These are phyloP conservation scores for Penicillium longicatenatum DNA, from an alignment of 495 filamentous ascomycete genomes.

Conservation along the genomic window DNA sequence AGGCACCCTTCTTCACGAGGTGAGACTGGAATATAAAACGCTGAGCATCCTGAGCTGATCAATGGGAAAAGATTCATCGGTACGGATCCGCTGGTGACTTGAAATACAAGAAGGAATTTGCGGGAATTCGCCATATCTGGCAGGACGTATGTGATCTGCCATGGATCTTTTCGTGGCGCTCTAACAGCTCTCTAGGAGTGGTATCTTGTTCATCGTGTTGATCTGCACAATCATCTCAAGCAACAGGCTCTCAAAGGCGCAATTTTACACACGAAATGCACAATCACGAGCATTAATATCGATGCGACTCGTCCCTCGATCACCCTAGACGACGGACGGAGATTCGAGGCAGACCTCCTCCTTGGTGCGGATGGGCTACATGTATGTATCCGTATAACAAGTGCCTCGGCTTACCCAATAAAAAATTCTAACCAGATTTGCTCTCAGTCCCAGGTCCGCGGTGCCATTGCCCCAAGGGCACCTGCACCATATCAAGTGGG, in stretches of 20 bases:
- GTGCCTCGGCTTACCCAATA: neutral
- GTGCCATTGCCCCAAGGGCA: slow-evolving; percentile 19
- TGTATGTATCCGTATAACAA: slow-evolving; percentile 12
- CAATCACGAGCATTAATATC: slow-evolving; percentile 52
- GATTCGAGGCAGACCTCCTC: slow-evolving; percentile 55
- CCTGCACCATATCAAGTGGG: slow-evolving; percentile 23
- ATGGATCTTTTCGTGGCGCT: no score
- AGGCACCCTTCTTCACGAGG: slow-evolving; percentile 29
- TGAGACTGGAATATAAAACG: slow-evolving; percentile 1
- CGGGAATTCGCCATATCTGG: slow-evolving; percentile 20
- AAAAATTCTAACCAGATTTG: neutral
- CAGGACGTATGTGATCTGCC: slow-evolving; percentile 24
- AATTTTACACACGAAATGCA: slow-evolving; percentile 54
- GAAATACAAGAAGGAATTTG: slow-evolving; percentile 23
- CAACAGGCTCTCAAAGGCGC: slow-evolving; percentile 36
- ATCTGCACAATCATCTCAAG: slow-evolving; percentile 51
- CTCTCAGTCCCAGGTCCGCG: slow-evolving; percentile 27
- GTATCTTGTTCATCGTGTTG: slow-evolving; percentile 55
- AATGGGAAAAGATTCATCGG: slow-evolving; percentile 21
- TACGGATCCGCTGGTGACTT: slow-evolving; percentile 23
- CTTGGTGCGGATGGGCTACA: slow-evolving; percentile 62
- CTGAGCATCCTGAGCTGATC: neutral
- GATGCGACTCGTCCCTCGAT: slow-evolving; percentile 36
- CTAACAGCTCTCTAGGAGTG: slow-evolving; percentile 23
- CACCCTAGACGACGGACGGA: slow-evolving; percentile 49